Percentiles rank a stretch among this genome's conserved stretches.
phyloP scores from a whole-genome alignment of 129 eudicot genomes.

The Oenanthe sinensis region DNA sequence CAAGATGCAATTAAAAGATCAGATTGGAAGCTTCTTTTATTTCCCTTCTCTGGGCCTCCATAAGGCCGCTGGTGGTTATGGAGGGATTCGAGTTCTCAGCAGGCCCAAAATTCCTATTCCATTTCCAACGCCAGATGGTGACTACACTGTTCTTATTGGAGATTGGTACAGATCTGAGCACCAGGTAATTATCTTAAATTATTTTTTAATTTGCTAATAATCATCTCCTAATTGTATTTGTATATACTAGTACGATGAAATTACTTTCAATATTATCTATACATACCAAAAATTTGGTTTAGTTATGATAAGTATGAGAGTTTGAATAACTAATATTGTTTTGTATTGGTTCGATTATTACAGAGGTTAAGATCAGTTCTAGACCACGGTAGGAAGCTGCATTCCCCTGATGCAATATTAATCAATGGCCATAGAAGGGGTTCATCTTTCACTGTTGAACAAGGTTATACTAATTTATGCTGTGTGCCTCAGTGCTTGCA shows the following conservation, averaged over 20 bases:
- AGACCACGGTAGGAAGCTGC: slow-evolving; percentile 53
- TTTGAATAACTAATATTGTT: neutral
- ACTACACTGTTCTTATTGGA: neutral
- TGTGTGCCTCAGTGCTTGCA: neutral
- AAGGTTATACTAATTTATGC: slow-evolving; percentile 31
- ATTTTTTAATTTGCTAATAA: neutral
- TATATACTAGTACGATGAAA: neutral
- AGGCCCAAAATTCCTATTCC: slow-evolving; percentile 3
- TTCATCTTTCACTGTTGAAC: slow-evolving; percentile 49
- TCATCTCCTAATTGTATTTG: neutral
- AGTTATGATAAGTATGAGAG: neutral
- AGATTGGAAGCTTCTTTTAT: slow-evolving; percentile 6
- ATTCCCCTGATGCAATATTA: slow-evolving; percentile 49
- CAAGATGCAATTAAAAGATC: slow-evolving; percentile 5
- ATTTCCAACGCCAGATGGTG: neutral
- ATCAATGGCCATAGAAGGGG: slow-evolving; percentile 70
- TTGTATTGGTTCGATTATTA: neutral
- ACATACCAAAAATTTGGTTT: neutral
- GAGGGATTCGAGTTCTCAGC: neutral
- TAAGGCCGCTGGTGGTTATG: slow-evolving; percentile 1
- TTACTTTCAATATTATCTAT: neutral
- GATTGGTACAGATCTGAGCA: slow-evolving; percentile 2
- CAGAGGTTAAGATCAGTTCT: slow-evolving; percentile 40
- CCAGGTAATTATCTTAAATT: neutral
- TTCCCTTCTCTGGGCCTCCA: slow-evolving; percentile 5